Base-by-base conservation (phyloP, 331 rosid species). In the Telfairia occidentalis region DNA sequence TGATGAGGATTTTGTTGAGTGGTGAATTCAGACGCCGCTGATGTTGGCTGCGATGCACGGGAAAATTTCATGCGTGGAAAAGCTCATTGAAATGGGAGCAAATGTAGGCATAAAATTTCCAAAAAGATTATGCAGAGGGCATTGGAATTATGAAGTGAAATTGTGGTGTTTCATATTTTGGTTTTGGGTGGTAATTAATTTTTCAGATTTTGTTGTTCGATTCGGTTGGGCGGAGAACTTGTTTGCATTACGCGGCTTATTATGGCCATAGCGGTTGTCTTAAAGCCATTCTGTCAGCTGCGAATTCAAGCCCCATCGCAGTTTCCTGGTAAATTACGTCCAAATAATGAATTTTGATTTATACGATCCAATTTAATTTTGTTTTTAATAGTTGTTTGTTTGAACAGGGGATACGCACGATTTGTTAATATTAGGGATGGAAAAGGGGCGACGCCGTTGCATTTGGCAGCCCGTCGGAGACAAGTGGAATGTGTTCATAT, bases 31-130 rank as follows among this genome's bases (percentile, higher is more conserved):
- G 97, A 89, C 97, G 80, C 96, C 98, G 69, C 90, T 93, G 55
- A 93, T 90, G 97, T 67, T 93, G 83, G 98, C 96, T 16, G 89
- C 96, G 83, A 93, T 93, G 97, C 92, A 88, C 73, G 98, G 98
- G 60, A 91, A 84, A 83, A 83, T 89, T 75, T 78, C 85, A 4
- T 91, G 96, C 64, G 86, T 93, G 29, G 76, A 43, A 77, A 93
- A 81, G 82, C 98, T 93, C 23, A 89, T 93, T 80, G 84, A 89
- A 81, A 86, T 81, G 1, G 97, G 96, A 81, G 98, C 98, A 79
- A 93, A 91, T 83, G 97, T 92, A n/a, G n/a, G n/a, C n/a, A 78
- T 60, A 86, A 66, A 26, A 73, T 70, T 37, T 10, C 10, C 13
- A 13, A n/a, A n/a, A n/a, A n/a, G n/a, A n/a, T n/a, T n/a, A n/a